A percentile compares a stretch with the other conserved stretches of the same genome.
These are phyloP conservation scores for Boehmeria nivea DNA, from an alignment of 306 rosid genomes.

Conservation along the genomic window DNA sequence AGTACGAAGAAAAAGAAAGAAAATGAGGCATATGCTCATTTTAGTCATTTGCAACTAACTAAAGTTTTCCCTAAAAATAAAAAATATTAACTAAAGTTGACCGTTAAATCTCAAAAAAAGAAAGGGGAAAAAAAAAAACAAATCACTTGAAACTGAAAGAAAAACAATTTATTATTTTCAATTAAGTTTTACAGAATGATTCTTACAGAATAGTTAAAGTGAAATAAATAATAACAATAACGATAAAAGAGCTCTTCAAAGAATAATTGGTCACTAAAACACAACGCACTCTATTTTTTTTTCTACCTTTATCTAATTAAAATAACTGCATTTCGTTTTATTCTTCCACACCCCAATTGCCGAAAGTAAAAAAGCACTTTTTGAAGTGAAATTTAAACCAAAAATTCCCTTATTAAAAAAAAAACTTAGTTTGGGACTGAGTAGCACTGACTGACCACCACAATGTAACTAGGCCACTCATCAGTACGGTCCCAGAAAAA, in stretches of 20 bases:
- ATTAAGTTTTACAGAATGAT: too few relatives aligned
- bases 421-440: background rate
- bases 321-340: background rate
- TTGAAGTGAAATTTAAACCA: background rate
- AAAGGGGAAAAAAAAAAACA: background rate
- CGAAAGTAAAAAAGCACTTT: background rate
- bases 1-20: too few relatives aligned
- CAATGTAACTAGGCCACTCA: background rate
- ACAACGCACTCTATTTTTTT: too few relatives aligned
- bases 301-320: background rate
- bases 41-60: too few relatives aligned
- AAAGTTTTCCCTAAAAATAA: too few relatives aligned
- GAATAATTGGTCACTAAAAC: background rate
- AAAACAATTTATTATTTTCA: background rate
- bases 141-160: background rate
- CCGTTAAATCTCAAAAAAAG: background rate
- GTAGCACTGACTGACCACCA: background rate
- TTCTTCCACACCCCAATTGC: background rate
- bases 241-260: background rate
- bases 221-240: too few relatives aligned
- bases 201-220: too few relatives aligned
- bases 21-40: too few relatives aligned
- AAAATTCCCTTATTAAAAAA: background rate
- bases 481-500: constrained; percentile 7
- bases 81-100: too few relatives aligned